A percentile compares a stretch with the other conserved stretches of the same genome.
Conservation (phyloP, 441 rosid species). For the Croton laevigatus region DNA sequence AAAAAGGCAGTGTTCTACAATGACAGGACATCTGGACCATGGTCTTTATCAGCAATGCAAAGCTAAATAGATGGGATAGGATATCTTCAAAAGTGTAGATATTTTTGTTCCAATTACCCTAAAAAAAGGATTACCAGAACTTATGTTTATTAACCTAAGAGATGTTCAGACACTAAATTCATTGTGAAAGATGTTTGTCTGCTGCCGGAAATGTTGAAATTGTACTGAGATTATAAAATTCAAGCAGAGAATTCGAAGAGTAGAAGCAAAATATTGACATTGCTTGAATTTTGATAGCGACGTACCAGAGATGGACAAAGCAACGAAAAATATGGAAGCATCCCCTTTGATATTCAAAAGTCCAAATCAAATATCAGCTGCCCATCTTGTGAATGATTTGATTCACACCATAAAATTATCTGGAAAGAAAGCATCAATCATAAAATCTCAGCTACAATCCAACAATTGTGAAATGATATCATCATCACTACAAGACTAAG, state of each 20-base stretch:
- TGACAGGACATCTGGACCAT: not conserved
- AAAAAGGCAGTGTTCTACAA: not conserved
- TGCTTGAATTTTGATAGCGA: conserved; percentile 13
- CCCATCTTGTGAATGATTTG: not conserved
- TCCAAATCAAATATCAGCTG: not conserved
- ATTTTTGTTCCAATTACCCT: not conserved
- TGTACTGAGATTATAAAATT: not conserved
- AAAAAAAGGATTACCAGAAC: not conserved
- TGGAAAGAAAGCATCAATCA: conserved; percentile 4
- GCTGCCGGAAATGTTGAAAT: conserved; percentile 16
- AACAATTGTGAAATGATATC: conserved; percentile 5
- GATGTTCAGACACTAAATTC: not conserved
- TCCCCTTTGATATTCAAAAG: not conserved
- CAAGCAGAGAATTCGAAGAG: conserved; percentile 19
- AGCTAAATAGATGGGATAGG: too few species aligned
- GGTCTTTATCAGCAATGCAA: not conserved
- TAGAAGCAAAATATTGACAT: conserved; percentile 7
- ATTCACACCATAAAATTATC: conserved; percentile 11
- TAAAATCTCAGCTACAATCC: not conserved
- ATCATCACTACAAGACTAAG: conserved; percentile 16
- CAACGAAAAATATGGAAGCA: not conserved
- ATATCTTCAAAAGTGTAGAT: not conserved
- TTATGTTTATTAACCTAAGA: not conserved
- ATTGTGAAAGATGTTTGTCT: not conserved
- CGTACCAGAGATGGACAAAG: not conserved